Evolutionary conservation across 1,139 yeast genomes (phyloP), one percentile per base, ranked within the genome.

Genomic region (Candida sojae): DNA sequence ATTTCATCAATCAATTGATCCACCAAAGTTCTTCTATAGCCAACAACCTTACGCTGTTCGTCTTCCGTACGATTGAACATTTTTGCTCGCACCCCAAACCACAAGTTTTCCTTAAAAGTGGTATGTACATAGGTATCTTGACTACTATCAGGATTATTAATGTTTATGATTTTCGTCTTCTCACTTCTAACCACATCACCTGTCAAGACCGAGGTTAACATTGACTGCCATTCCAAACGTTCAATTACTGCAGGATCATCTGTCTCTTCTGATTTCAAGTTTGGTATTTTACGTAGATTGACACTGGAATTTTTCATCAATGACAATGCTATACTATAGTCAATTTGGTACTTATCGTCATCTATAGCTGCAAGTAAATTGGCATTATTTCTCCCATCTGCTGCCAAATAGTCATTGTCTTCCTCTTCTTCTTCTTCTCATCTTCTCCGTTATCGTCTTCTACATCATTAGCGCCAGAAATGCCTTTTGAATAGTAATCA

Each of bases 171-270:
- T 60, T 92, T 86, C 3, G 95, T 86, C 68, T 92, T 93, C 63
- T 93, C 99, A 9, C 96, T 87, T 38, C 86, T 80, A 21, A 93
- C 91, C 43, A 93, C 96, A 63, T 93, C 99, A 54, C 99, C 98
- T 2, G 96, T 92, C 36, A 93, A 76, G 2, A 93, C 99, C 4
- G 93, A 81, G 3, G 89, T 80, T 42, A 93, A 74, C 97, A 93
- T 90, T 0, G 95, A 83, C 64, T 93, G 98, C 99, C 99, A 93
- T 68, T 92, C 97, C 28, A 92, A 74, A 44, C 99, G 74, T 63
- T 91, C 98, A 29, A 84, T 65, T 21, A 89, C 83, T 23, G 80
- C 78, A 1, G 88, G 87, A 56, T 86, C 88, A 47, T 80, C 76
- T 7, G 75, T 75, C 34, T 69, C 70, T 40, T 77, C 75, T 42